A percentile compares a stretch with the other conserved stretches of the same genome.
Evolutionary conservation across 2,329 filamentous ascomycete species (phyloP).

Genomic region (Aspergillus sp.): DNA sequence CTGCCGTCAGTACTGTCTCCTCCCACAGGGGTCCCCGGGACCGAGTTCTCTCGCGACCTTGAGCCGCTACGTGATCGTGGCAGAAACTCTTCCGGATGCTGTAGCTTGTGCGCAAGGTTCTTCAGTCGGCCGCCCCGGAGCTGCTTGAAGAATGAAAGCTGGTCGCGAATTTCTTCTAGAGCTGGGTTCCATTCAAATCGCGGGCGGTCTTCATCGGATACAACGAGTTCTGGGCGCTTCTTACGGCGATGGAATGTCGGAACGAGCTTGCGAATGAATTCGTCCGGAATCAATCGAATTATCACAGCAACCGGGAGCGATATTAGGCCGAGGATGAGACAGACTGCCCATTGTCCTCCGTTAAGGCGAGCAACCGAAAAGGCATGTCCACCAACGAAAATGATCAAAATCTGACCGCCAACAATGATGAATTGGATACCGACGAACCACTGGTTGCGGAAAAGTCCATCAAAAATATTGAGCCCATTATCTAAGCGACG

Average conservation of each 20-base stretch:
- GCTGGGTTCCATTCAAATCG: slow-evolving; percentile 60
- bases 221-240: slow-evolving; percentile 42
- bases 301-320: slow-evolving; percentile 66
- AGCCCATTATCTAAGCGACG: slow-evolving; percentile 46
- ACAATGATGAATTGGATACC: slow-evolving; percentile 66
- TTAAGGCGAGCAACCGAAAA: slow-evolving; percentile 63
- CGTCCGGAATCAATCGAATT: slow-evolving; percentile 61
- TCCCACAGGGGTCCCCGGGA: slow-evolving; percentile 57
- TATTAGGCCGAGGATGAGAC: slow-evolving; percentile 65
- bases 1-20: slow-evolving; percentile 45
- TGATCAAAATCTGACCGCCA: slow-evolving; percentile 69
- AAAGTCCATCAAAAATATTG: slow-evolving; percentile 47
- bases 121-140: slow-evolving; percentile 63
- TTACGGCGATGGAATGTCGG: slow-evolving; percentile 40
- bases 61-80: slow-evolving; percentile 46
- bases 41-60: slow-evolving; percentile 43
- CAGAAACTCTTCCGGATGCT: slow-evolving; percentile 53
- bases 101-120: slow-evolving; percentile 60
- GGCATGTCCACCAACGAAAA: slow-evolving; percentile 67
- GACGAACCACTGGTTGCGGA: slow-evolving; percentile 51
- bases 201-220: slow-evolving; percentile 46
- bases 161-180: slow-evolving; percentile 62
- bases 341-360: slow-evolving; percentile 69
- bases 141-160: slow-evolving; percentile 63
- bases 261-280: slow-evolving; percentile 48